Base-by-base conservation (phyloP, 2,329 filamentous ascomycete genomes). In the Fusarium sp. region DNA sequence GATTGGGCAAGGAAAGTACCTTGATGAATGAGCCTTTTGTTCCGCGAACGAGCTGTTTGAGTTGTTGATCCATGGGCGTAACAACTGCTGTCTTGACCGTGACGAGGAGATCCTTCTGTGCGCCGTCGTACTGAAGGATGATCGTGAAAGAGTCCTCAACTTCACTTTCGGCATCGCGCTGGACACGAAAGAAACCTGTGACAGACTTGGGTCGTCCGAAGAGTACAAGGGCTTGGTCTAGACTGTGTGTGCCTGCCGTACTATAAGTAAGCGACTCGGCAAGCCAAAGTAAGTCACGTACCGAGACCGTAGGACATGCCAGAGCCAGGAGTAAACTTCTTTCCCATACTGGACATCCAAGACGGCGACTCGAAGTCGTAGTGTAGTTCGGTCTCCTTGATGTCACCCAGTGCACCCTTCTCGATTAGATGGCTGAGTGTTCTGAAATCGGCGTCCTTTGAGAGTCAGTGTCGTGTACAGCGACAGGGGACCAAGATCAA, bases 321-420 rank as follows among this genome's bases (percentile, higher is more conserved):
- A 2, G 78, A 72, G 0, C 83, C 83, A 0, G 81, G 79, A 0
- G 67, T 73, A 46, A 80, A 81, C 30, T 77, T 78, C 7, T 54
- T 58, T 0, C 69, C 79, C 74, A 78, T 80, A 1, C 45, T 55
- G 1, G 74, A 61, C 0, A 84, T 69, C 82, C 82, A 85, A 2
- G 74, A 45, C 0, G 83, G 80, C 1, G 78, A 78, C 37, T 82
- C 81, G 41, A 84, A 86, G 73, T 92, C 90, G 62, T 91, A 91
- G 76, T 91, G 89, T 5, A 89, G 85, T 71, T 91, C 86, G 53
- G 88, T 91, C 69, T 92, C 90, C 40, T 86, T 85, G 51, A 91
- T 81, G 3, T 89, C 84, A 18, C 90, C 90, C 0, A 74, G 24
- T 16, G 72, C 72, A 10, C 60, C 61, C 18, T 68, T 60, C 0